Percentiles rank a stretch among this genome's conserved stretches.
Conservation (phyloP, 225 moss, liverwort and hornwort species). For the Ulota crispa region DNA sequence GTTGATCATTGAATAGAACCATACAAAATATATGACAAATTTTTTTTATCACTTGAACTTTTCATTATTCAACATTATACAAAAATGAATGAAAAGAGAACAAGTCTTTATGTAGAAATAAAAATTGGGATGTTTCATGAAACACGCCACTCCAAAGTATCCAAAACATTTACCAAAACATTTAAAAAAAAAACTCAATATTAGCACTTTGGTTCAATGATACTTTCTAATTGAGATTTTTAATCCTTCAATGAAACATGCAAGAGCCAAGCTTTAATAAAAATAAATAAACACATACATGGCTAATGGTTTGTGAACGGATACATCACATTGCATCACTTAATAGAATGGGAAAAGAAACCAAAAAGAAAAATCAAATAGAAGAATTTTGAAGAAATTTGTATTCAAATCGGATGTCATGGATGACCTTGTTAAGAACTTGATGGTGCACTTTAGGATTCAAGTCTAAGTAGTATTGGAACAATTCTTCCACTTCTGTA, state of each 20-base stretch:
- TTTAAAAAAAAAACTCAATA: background rate
- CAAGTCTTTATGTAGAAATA: background rate
- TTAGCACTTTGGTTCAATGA: background rate
- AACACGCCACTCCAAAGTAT: background rate
- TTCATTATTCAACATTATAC: rapidly evolving
- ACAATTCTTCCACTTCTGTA: constrained; percentile 47
- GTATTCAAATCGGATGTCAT: constrained; percentile 26
- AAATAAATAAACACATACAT: background rate
- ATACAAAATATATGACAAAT: too few species aligned
- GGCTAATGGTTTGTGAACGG: background rate
- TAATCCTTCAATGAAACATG: background rate
- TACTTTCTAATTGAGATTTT: background rate
- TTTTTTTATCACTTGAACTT: background rate
- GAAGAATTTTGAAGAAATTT: background rate
- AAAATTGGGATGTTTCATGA: background rate
- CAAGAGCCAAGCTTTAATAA: background rate
- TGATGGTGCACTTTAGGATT: constrained; percentile 60
- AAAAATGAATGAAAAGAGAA: background rate
- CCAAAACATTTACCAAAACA: background rate
- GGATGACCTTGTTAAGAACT: constrained; percentile 48
- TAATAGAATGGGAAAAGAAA: background rate
- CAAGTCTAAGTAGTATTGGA: constrained; percentile 59
- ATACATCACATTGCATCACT: background rate
- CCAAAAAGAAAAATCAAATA: background rate
- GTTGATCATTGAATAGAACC: too few species aligned